Evolutionary conservation across 768 basidiomycete genomes (phyloP).

Genomic region (Serpula lacrymans): DNA sequence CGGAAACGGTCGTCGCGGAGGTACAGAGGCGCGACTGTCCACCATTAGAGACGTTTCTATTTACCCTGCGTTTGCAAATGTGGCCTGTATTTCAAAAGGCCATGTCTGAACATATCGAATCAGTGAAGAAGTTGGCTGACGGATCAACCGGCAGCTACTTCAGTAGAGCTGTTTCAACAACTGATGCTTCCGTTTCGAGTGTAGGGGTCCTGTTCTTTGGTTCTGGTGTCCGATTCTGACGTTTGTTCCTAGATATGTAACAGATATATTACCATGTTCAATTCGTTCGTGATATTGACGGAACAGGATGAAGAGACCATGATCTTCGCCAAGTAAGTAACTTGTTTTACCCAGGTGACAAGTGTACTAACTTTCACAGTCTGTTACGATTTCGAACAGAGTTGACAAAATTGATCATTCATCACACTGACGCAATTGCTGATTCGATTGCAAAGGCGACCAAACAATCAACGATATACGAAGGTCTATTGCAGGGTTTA

Average conservation of each 20-base stretch:
- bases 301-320: slow-evolving; percentile 89
- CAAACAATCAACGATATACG: slow-evolving; percentile 71
- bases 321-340: slow-evolving; percentile 87
- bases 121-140: slow-evolving; percentile 80
- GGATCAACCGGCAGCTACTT: slow-evolving; percentile 61
- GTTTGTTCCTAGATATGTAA: slow-evolving; percentile 52
- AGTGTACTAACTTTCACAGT: slow-evolving; percentile 38
- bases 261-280: slow-evolving; percentile 80
- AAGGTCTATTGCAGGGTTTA: slow-evolving; percentile 69
- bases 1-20: slow-evolving; percentile 73
- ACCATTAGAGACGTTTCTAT: slow-evolving; percentile 79
- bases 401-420: slow-evolving; percentile 67
- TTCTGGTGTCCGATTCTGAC: slow-evolving; percentile 9
- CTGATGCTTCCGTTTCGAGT: slow-evolving; percentile 61
- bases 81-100: slow-evolving; percentile 94
- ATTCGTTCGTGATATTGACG: slow-evolving; percentile 76
- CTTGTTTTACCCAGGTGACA: not conserved
- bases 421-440: slow-evolving; percentile 66
- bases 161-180: slow-evolving; percentile 57
- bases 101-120: slow-evolving; percentile 81
- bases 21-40: slow-evolving; percentile 75
- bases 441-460: slow-evolving; percentile 62
- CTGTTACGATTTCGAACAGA: slow-evolving; percentile 83
- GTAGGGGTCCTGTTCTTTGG: slow-evolving; percentile 38
- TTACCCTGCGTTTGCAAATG: slow-evolving; percentile 76